Evolutionary conservation across 805 yeast species (phyloP).

Genomic region (Diddensiella transvaalensis): DNA sequence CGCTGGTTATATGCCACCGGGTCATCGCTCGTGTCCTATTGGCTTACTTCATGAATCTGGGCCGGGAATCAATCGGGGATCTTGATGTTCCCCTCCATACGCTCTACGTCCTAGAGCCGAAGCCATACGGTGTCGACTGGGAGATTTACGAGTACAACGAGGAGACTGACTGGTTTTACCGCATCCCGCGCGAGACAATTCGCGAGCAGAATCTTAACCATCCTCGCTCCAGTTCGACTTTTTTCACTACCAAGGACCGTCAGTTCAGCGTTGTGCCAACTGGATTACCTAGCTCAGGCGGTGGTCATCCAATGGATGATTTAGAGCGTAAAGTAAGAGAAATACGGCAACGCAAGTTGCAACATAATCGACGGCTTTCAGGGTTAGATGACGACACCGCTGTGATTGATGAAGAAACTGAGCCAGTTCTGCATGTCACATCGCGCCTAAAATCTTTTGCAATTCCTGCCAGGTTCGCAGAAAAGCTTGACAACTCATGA

Average conservation of each 20-base stretch:
- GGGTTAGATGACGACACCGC: not conserved
- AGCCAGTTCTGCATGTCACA: not conserved
- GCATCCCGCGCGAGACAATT: slow-evolving; percentile 43
- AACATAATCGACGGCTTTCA: not conserved
- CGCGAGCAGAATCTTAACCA: slow-evolving; percentile 17
- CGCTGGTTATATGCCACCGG: slow-evolving; percentile 79
- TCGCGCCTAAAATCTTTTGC: not conserved
- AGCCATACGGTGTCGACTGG: slow-evolving; percentile 96
- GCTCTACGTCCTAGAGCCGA: slow-evolving; percentile 82
- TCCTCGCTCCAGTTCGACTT: slow-evolving; percentile 4
- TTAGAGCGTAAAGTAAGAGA: not conserved
- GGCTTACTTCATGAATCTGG: slow-evolving; percentile 83
- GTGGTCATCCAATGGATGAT: not conserved
- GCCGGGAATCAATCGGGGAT: slow-evolving; percentile 75
- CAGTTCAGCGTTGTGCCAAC: slow-evolving; percentile 25
- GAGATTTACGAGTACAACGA: slow-evolving; percentile 85
- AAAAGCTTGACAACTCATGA: slow-evolving; percentile 1
- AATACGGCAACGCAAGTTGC: not conserved
- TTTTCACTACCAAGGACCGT: slow-evolving; percentile 21
- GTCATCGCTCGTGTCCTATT: slow-evolving; percentile 84
- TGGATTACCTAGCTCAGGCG: slow-evolving; percentile 1
- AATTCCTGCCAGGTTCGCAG: not conserved
- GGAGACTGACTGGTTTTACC: slow-evolving; percentile 66
- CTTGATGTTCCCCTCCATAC: slow-evolving; percentile 92
- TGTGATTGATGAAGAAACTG: not conserved